These are phyloP conservation scores for Scleroderma bovista DNA, from an alignment of 768 basidiomycete species.

Conservation along the genomic window DNA sequence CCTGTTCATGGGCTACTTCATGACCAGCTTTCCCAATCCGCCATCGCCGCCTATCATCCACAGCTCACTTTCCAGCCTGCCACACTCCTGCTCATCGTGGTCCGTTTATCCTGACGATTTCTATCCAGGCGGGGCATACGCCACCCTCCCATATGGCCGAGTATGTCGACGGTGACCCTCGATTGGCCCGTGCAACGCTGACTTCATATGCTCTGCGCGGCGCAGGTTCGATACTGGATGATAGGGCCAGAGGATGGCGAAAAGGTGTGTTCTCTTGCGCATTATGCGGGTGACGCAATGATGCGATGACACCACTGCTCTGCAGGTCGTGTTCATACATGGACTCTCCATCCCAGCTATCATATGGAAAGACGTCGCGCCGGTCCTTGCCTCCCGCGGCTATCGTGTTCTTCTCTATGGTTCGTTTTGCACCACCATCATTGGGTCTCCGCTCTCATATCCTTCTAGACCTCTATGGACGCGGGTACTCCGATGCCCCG, in stretches of 20 bases:
- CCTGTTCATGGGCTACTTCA: conserved; percentile 55
- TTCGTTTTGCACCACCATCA: conserved; percentile 21
- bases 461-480: conserved; percentile 65
- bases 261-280: conserved; percentile 39
- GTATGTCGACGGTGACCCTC: conserved; percentile 34
- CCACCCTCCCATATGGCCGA: conserved; percentile 56
- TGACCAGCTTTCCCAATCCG: conserved; percentile 60
- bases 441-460: neutral
- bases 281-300: neutral
- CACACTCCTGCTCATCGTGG: conserved; percentile 52
- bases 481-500: conserved; percentile 81
- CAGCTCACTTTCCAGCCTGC: conserved; percentile 57
- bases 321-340: conserved; percentile 69
- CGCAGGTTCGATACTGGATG: conserved; percentile 71
- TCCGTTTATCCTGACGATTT: conserved; percentile 68
- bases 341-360: conserved; percentile 74
- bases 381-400: conserved; percentile 53
- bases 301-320: conserved; percentile 1
- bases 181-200: no score
- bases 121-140: conserved; percentile 58
- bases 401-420: conserved; percentile 76
- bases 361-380: conserved; percentile 73
- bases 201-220: neutral
- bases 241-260: conserved; percentile 63
- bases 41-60: conserved; percentile 47